phyloP scores from a whole-genome alignment of 2,329 filamentous ascomycete genomes.

The Ophiocordyceps camponoti-leonardi region DNA sequence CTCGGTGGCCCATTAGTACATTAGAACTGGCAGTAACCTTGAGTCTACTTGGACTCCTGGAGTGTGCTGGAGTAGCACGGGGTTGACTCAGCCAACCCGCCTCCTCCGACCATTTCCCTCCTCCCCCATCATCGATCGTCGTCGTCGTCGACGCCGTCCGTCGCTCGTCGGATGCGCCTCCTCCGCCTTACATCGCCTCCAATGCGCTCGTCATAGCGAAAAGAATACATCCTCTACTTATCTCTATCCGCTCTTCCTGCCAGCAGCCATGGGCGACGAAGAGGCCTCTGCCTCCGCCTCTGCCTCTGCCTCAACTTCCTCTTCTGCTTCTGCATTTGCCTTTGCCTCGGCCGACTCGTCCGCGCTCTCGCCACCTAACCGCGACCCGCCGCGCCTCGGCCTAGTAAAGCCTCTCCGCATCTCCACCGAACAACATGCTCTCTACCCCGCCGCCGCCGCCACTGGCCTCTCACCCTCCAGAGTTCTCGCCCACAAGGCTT shows the following conservation, averaged over 20 bases:
- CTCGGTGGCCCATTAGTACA: too few species aligned
- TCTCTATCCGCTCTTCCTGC: not conserved
- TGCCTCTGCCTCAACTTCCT: not conserved
- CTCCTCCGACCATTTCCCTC: not conserved
- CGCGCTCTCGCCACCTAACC: not conserved
- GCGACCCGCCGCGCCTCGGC: not conserved
- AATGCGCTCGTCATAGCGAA: constrained; percentile 18
- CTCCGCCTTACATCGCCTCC: constrained; percentile 8
- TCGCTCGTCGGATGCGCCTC: not conserved
- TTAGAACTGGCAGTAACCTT: too few species aligned
- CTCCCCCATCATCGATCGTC: not conserved
- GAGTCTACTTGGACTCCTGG: too few species aligned
- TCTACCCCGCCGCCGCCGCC: constrained; percentile 3
- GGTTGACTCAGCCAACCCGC: not conserved
- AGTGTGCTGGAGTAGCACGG: not conserved
- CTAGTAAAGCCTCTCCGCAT: constrained; percentile 15
- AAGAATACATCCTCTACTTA: not conserved
- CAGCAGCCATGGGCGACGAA: constrained; percentile 1
- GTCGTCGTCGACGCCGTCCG: not conserved
- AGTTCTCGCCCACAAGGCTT: constrained; percentile 11
- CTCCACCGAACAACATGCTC: constrained; percentile 15
- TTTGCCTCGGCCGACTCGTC: not conserved
- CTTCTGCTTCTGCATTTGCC: too few species aligned
- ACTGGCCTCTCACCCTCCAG: constrained; percentile 13
- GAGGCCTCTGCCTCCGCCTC: constrained; percentile 1